These are phyloP conservation scores for Miscanthus lutarioriparius DNA, from an alignment of 176 grass and related monocot genomes.

Conservation along the genomic window DNA sequence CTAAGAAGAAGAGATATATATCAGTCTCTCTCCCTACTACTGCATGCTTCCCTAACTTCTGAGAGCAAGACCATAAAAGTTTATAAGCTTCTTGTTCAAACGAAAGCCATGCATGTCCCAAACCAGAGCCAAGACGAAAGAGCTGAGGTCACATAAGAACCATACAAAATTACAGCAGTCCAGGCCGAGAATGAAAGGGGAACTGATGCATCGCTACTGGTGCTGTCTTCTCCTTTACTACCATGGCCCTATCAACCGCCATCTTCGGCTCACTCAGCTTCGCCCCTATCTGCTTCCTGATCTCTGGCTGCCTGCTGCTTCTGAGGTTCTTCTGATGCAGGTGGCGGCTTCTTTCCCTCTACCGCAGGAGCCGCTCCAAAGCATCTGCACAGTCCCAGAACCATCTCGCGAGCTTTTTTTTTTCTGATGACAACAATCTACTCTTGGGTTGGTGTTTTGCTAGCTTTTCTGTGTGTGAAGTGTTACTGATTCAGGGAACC, in stretches of 20 bases:
- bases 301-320: background rate
- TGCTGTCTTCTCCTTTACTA: conserved; percentile 8
- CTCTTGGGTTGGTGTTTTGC: background rate
- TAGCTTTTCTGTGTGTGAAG: background rate
- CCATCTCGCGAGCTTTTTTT: background rate
- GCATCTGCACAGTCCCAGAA: conserved; percentile 3
- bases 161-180: conserved; percentile 21
- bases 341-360: background rate
- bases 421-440: background rate
- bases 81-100: background rate
- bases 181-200: conserved; percentile 49
- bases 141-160: background rate
- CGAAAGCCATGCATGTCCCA: background rate
- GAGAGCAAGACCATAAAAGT: background rate
- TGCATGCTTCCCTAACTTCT: background rate
- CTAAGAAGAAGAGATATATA: background rate
- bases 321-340: background rate
- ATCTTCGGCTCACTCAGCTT: background rate
- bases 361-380: background rate
- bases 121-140: background rate
- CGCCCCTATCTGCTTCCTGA: background rate
- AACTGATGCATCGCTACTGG: conserved; percentile 31
- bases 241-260: background rate
- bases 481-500: background rate
- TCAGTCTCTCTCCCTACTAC: background rate